These are phyloP conservation scores for Cerioporus squamosus DNA, from an alignment of 1,284 basidiomycete species.

Conservation along the genomic window DNA sequence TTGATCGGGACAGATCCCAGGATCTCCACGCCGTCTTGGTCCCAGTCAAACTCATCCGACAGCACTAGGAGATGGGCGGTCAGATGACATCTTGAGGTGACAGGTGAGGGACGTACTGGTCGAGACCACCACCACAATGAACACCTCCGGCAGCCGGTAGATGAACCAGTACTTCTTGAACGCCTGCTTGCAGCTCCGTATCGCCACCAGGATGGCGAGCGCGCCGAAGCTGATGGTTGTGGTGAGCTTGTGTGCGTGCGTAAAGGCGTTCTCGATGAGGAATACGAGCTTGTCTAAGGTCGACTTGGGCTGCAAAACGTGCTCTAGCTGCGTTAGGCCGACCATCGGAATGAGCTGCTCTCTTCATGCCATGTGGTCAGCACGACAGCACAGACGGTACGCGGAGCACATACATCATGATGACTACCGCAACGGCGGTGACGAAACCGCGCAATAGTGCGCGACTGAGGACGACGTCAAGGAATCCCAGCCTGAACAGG, in stretches of 20 bases:
- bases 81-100: neutral
- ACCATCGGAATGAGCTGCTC: slow-evolving; percentile 87
- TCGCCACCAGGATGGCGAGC: slow-evolving; percentile 64
- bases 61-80: slow-evolving; percentile 53
- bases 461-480: slow-evolving; percentile 93
- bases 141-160: slow-evolving; percentile 85
- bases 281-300: slow-evolving; percentile 82
- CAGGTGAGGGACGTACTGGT: slow-evolving; percentile 55
- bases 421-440: slow-evolving; percentile 77
- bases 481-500: slow-evolving; percentile 88
- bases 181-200: slow-evolving; percentile 56
- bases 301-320: slow-evolving; percentile 57
- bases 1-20: slow-evolving; percentile 77
- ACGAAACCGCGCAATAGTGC: slow-evolving; percentile 90
- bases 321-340: slow-evolving; percentile 67
- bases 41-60: slow-evolving; percentile 76
- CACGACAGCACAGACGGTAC: neutral
- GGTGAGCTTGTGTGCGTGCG: slow-evolving; percentile 66
- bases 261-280: slow-evolving; percentile 66
- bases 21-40: slow-evolving; percentile 78
- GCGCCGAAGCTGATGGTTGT: slow-evolving; percentile 74
- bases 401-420: slow-evolving; percentile 60
- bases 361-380: slow-evolving; percentile 36
- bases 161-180: slow-evolving; percentile 68
- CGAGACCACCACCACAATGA: slow-evolving; percentile 75